A percentile compares a stretch with the other conserved stretches of the same genome.
phyloP scores from a whole-genome alignment of 2,329 filamentous ascomycete genomes.

The Colletotrichum ledebouriae region DNA sequence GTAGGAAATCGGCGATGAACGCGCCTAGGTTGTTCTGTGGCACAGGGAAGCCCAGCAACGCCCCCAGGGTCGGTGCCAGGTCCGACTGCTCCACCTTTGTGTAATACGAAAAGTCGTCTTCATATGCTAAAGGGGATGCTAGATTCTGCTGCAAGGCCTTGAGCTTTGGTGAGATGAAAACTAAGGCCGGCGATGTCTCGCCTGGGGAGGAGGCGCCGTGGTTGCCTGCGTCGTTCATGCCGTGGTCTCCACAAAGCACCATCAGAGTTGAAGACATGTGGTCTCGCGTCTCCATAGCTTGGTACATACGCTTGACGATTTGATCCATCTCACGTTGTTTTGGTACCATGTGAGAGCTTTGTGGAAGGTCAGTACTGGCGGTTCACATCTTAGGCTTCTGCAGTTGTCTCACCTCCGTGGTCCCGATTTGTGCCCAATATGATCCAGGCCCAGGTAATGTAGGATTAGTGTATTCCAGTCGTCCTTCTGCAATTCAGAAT shows the following conservation, averaged over 20 bases:
- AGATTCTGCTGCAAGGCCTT: constrained; percentile 63
- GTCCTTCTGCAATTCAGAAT: constrained; percentile 77
- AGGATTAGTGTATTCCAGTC: constrained; percentile 97
- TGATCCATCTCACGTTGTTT: constrained; percentile 96
- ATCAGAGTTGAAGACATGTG: constrained; percentile 85
- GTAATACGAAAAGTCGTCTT: constrained; percentile 86
- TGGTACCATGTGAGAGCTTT: constrained; percentile 87
- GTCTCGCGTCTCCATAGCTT: constrained; percentile 76
- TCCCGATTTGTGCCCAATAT: constrained; percentile 97
- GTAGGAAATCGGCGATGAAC: constrained; percentile 83
- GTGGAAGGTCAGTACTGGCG: constrained; percentile 1
- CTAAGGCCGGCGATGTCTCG: constrained; percentile 91
- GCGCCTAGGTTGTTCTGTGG: constrained; percentile 92
- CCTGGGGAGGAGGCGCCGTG: constrained; percentile 94
- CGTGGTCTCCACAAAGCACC: constrained; percentile 92
- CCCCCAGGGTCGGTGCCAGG: constrained; percentile 89
- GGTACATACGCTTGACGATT: constrained; percentile 82
- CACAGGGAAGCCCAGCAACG: constrained; percentile 87
- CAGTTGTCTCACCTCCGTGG: constrained; percentile 74
- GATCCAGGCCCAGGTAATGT: constrained; percentile 95
- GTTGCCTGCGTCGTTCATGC: constrained; percentile 99
- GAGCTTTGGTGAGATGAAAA: constrained; percentile 91
- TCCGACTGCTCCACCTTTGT: constrained; percentile 92
- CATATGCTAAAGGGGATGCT: constrained; percentile 68
- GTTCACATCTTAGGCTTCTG: neutral